These are phyloP conservation scores for Rusavskia elegans DNA, from an alignment of 495 filamentous ascomycete species.

Conservation along the genomic window DNA sequence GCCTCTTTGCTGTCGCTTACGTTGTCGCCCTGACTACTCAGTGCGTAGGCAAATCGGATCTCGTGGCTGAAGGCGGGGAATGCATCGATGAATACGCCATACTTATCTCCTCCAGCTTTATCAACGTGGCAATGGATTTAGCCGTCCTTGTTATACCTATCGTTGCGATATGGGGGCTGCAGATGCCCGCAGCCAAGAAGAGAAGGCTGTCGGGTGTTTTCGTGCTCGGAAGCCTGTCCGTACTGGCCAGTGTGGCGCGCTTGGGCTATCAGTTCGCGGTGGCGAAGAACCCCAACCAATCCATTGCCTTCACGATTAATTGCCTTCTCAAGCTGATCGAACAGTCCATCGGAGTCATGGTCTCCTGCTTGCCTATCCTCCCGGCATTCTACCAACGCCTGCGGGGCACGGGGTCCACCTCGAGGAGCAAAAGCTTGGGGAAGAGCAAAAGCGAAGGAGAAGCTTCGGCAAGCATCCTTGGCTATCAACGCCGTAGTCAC, in stretches of 20 bases:
- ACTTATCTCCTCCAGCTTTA: constrained; percentile 31
- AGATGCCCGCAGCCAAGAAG: constrained; percentile 30
- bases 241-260: background rate
- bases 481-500: too few species aligned
- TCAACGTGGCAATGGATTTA: constrained; percentile 38
- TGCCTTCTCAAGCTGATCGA: constrained; percentile 2
- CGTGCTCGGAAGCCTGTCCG: constrained; percentile 28
- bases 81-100: constrained; percentile 26
- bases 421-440: too few species aligned
- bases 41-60: constrained; percentile 20
- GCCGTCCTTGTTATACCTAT: constrained; percentile 35
- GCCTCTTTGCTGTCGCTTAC: constrained; percentile 21
- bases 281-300: background rate
- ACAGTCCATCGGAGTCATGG: constrained; percentile 7
- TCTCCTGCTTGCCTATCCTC: constrained; percentile 8
- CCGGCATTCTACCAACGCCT: constrained; percentile 7
- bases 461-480: too few species aligned
- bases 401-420: background rate
- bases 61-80: constrained; percentile 9
- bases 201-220: constrained; percentile 30
- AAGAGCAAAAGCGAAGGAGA: too few species aligned
- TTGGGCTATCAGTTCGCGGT: background rate
- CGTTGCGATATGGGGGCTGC: constrained; percentile 23
- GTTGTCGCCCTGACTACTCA: constrained; percentile 27
- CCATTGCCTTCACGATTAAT: background rate